Conservation (phyloP, 768 basidiomycete genomes). For the Lactifluus echinatus region DNA sequence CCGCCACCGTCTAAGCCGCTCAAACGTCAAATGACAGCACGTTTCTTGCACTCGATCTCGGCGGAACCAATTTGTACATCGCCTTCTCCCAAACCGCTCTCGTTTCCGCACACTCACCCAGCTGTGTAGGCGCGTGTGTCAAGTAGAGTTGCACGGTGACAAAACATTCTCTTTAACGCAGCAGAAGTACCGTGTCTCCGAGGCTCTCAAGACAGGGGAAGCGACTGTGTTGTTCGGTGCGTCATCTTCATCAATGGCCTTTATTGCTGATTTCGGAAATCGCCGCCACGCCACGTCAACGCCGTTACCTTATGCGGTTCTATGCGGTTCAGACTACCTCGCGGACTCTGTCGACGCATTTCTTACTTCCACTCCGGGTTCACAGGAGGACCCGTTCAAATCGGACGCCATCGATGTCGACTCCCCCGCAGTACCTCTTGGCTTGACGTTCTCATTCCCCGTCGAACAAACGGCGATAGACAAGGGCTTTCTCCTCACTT, state of each 20-base stretch:
- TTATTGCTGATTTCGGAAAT: neutral
- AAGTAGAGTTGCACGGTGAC: conserved; percentile 85
- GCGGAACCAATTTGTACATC: conserved; percentile 92
- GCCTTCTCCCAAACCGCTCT: neutral
- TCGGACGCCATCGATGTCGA: conserved; percentile 31
- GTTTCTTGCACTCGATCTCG: conserved; percentile 92
- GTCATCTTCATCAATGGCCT: conserved; percentile 9
- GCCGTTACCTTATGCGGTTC: neutral
- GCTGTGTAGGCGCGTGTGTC: conserved; percentile 77
- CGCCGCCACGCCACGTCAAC: neutral
- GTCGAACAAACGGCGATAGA: conserved; percentile 94
- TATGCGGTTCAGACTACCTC: conserved; percentile 80
- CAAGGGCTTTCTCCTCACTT: conserved; percentile 83
- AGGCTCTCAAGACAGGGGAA: conserved; percentile 87
- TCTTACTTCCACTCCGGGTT: conserved; percentile 48
- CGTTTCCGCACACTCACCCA: conserved; percentile 9
- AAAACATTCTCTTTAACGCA: conserved; percentile 84
- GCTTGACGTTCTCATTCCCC: conserved; percentile 95
- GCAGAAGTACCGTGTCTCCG: conserved; percentile 96
- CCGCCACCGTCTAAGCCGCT: too few relatives aligned
- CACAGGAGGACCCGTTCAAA: neutral
- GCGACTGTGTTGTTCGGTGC: conserved; percentile 79
- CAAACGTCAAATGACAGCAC: conserved; percentile 44
- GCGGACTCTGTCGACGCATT: conserved; percentile 96
- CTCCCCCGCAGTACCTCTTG: conserved; percentile 48